Evolutionary conservation across 495 filamentous ascomycete species (phyloP), one percentile per base, ranked within the genome.

Genomic region (Penicillium maclennaniae): DNA sequence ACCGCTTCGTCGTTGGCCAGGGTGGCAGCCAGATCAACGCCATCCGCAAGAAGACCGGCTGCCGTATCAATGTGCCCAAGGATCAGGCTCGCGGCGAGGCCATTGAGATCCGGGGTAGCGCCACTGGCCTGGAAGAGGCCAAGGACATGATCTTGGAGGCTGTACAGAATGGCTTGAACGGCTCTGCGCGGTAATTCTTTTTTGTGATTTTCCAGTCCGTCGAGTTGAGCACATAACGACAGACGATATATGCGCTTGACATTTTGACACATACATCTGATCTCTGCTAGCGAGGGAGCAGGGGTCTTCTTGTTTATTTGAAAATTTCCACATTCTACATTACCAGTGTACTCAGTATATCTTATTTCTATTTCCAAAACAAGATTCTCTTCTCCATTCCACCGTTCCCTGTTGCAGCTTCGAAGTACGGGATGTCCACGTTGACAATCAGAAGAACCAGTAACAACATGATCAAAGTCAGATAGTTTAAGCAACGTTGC

Each of bases 11-110:
- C 38, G 88, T 99, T 51, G 93, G 93, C 20, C 86, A 85, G 61
- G 87, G 87, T 43, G 95, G 93, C 53, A 87, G 82, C 67, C 89
- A 91, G 67, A 91, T 99, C 71, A 96, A 95, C 68, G 72, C 79
- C 9, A 97, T 99, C 66, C 85, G 95, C 51, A 90, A 87, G 71
- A 83, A 92, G 74, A 97, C 91, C 41, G 89, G 87, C 26, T 95
- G 91, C 75, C 87, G 85, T 66, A 92, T 99, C 69, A 89, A 87
- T 36, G 90, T 97, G 43, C 93, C 93, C 39, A 83, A 87, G 55
- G 87, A 88, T 64, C 84, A 92, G 59, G 80, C 79, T 37, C 82
- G 79, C 60, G 81, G 77, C 31, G 91, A 96, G 63, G 88, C 92
- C 3, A 97, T 97, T 62, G 88, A 95, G 72, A 84, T 97, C 60